Evolutionary conservation across 495 filamentous ascomycete genomes (phyloP).

Genomic region (Talaromyces trachyspermus): DNA sequence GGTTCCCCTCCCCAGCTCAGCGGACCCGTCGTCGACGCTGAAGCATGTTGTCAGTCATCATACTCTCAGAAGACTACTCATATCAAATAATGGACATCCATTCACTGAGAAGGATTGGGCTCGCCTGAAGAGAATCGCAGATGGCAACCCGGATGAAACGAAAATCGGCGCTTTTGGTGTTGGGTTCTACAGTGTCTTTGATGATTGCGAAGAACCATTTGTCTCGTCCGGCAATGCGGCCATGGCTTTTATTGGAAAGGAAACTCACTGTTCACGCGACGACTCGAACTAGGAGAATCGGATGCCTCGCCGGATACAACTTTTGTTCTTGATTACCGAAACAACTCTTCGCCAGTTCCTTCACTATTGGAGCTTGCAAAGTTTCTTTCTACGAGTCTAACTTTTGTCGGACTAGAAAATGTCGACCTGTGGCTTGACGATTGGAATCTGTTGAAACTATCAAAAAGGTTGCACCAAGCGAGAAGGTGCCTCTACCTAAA

Average conservation of each 20-base stretch:
- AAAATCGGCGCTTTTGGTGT: constrained; percentile 99
- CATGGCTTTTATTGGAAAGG: constrained; percentile 99
- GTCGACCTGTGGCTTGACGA: constrained; percentile 92
- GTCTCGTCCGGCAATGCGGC: constrained; percentile 83
- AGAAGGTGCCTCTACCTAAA: constrained; percentile 63
- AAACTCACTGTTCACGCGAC: constrained; percentile 85
- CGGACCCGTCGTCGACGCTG: constrained; percentile 59
- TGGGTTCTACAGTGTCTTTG: constrained; percentile 97
- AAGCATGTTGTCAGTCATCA: constrained; percentile 79
- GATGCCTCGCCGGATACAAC: constrained; percentile 64
- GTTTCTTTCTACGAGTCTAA: constrained; percentile 90
- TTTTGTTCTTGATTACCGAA: constrained; percentile 90
- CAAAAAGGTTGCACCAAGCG: constrained; percentile 76
- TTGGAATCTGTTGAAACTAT: constrained; percentile 66
- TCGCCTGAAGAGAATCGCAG: constrained; percentile 89
- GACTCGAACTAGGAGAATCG: constrained; percentile 57
- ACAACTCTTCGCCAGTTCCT: constrained; percentile 74
- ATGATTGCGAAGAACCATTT: constrained; percentile 95
- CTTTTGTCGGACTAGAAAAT: constrained; percentile 80
- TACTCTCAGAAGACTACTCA: constrained; percentile 72
- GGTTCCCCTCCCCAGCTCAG: constrained; percentile 61
- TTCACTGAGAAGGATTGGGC: constrained; percentile 89
- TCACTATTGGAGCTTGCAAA: constrained; percentile 77
- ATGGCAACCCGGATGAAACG: constrained; percentile 96
- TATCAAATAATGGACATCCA: constrained; percentile 81